These are phyloP conservation scores for Decorospora gaudefroyi DNA, from an alignment of 2,329 filamentous ascomycete genomes.

Conservation along the genomic window DNA sequence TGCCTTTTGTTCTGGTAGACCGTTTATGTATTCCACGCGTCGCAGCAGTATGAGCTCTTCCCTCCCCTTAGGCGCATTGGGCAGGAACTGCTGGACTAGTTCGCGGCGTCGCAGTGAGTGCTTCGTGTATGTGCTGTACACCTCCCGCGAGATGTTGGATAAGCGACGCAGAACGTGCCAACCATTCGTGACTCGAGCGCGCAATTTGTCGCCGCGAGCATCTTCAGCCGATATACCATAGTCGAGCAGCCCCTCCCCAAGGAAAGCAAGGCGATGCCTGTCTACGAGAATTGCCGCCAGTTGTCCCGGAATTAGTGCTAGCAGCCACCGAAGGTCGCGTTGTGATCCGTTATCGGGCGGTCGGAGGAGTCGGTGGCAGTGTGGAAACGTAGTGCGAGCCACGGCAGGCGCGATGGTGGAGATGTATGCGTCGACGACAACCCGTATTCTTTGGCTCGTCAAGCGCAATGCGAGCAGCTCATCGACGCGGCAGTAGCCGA, in stretches of 20 bases:
- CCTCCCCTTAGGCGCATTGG: constrained; percentile 20
- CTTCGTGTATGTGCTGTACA: constrained; percentile 18
- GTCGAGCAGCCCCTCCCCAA: neutral
- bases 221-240: constrained; percentile 41
- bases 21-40: constrained; percentile 29
- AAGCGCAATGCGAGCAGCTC: constrained; percentile 32
- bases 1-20: constrained; percentile 22
- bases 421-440: constrained; percentile 33
- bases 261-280: constrained; percentile 27
- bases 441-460: constrained; percentile 24
- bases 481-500: constrained; percentile 36
- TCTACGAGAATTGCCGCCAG: constrained; percentile 40
- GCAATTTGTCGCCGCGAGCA: constrained; percentile 34
- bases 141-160: constrained; percentile 31
- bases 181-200: constrained; percentile 35
- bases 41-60: constrained; percentile 28
- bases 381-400: constrained; percentile 35
- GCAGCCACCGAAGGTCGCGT: constrained; percentile 30
- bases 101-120: constrained; percentile 8
- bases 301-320: constrained; percentile 34
- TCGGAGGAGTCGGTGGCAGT: constrained; percentile 21
- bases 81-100: constrained; percentile 23
- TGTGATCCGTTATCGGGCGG: constrained; percentile 10
- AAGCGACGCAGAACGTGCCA: constrained; percentile 35
- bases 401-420: constrained; percentile 35